Conservation (phyloP, 352 stramenopile genomes). For the Pythium oligandrum region DNA sequence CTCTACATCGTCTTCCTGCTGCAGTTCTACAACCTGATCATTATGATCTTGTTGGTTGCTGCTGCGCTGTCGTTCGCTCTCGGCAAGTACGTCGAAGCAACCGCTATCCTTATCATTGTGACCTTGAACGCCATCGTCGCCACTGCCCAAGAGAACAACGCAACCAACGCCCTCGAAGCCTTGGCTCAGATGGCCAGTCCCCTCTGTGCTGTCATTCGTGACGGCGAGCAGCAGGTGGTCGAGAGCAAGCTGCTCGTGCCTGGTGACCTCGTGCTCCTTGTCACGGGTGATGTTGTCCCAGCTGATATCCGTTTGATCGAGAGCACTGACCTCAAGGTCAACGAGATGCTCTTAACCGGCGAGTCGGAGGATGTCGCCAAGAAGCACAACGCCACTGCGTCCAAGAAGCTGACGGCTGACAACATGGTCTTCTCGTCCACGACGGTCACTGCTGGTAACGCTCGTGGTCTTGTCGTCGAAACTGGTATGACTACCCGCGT, state of each 20-base stretch:
- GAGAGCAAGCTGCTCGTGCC: slow-evolving; percentile 69
- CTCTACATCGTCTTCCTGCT: slow-evolving; percentile 64
- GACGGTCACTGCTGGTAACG: slow-evolving; percentile 73
- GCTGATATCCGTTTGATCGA: slow-evolving; percentile 88
- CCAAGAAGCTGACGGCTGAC: slow-evolving; percentile 47
- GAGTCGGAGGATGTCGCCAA: slow-evolving; percentile 85
- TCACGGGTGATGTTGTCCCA: slow-evolving; percentile 91
- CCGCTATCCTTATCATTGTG: slow-evolving; percentile 66
- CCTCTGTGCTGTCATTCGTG: slow-evolving; percentile 59
- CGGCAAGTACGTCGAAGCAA: slow-evolving; percentile 64
- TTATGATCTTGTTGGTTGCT: slow-evolving; percentile 56
- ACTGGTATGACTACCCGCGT: slow-evolving; percentile 75
- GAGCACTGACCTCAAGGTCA: slow-evolving; percentile 83
- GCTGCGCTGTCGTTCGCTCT: slow-evolving; percentile 44
- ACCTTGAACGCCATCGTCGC: slow-evolving; percentile 55
- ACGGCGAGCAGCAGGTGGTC: slow-evolving; percentile 49
- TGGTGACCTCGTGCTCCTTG: slow-evolving; percentile 84
- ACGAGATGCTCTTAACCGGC: slow-evolving; percentile 94
- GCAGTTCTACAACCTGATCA: slow-evolving; percentile 83
- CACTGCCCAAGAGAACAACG: slow-evolving; percentile 59
- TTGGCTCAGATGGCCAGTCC: slow-evolving; percentile 60
- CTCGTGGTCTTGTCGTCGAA: slow-evolving; percentile 61
- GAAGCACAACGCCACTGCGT: slow-evolving; percentile 30
- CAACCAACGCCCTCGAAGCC: slow-evolving; percentile 53
- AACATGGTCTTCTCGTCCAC: slow-evolving; percentile 95